phyloP scores from a whole-genome alignment of 768 basidiomycete genomes.

The Ramaria rubella region DNA sequence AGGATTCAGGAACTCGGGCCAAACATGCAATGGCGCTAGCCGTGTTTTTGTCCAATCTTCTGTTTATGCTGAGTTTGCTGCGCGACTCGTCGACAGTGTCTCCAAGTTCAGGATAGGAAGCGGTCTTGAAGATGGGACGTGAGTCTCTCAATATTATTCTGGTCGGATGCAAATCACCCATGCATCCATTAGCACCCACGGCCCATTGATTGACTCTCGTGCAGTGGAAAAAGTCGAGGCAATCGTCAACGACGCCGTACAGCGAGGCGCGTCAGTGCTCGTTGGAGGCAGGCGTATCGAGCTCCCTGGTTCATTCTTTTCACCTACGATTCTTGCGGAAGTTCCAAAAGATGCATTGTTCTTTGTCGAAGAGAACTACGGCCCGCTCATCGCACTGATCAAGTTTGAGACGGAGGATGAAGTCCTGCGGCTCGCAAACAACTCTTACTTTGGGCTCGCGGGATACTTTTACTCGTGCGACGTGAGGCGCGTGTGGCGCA shows the following conservation, averaged over 20 bases:
- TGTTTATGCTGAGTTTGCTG: no score
- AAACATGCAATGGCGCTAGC: no score
- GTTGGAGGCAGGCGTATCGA: no score
- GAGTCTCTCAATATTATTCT: slow-evolving; percentile 36
- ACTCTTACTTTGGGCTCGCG: slow-evolving; percentile 82
- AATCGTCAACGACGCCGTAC: slow-evolving; percentile 85
- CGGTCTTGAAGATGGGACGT: no score
- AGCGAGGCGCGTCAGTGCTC: slow-evolving; percentile 81
- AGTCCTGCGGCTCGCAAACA: slow-evolving; percentile 77
- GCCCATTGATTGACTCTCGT: slow-evolving; percentile 83
- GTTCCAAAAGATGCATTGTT: no score
- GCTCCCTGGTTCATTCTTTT: slow-evolving; percentile 82
- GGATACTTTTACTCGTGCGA: slow-evolving; percentile 92
- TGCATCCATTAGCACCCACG: slow-evolving; percentile 65
- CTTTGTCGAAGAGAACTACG: no score
- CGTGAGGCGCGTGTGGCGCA: slow-evolving; percentile 86
- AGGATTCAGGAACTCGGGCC: no score
- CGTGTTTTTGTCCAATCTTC: no score
- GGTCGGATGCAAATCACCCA: neutral
- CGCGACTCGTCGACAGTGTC: no score
- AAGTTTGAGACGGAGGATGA: no score
- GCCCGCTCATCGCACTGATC: no score
- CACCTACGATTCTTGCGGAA: slow-evolving; percentile 84
- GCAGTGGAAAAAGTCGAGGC: slow-evolving; percentile 81
- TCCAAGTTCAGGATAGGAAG: no score